These are phyloP conservation scores for Geotrichum bryndzae DNA, from an alignment of 1,139 yeast species.

Conservation along the genomic window DNA sequence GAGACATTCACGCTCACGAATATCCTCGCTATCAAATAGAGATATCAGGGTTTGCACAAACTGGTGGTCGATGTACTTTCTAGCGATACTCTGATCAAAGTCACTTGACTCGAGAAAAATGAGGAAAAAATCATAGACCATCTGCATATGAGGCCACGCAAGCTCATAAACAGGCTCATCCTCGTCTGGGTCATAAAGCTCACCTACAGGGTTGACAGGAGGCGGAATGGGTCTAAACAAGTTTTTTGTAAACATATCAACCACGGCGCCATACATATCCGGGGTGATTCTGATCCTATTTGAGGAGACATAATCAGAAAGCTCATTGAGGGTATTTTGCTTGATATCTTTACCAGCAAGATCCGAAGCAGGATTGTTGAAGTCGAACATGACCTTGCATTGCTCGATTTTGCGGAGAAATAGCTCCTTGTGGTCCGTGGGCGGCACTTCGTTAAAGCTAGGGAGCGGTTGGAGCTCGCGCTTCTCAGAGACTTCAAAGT, in stretches of 20 bases:
- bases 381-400: constrained; percentile 91
- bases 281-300: constrained; percentile 76
- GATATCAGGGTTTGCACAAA: constrained; percentile 78
- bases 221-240: constrained; percentile 96
- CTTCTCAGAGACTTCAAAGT: constrained; percentile 73
- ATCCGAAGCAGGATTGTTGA: constrained; percentile 87
- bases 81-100: constrained; percentile 88
- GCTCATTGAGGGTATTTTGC: constrained; percentile 76
- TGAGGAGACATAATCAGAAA: constrained; percentile 80
- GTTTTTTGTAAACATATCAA: constrained; percentile 82
- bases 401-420: constrained; percentile 88
- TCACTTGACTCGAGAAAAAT: constrained; percentile 93
- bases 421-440: constrained; percentile 75
- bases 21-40: constrained; percentile 93
- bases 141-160: constrained; percentile 99
- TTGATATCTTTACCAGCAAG: constrained; percentile 90
- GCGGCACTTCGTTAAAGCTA: constrained; percentile 81
- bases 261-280: constrained; percentile 83
- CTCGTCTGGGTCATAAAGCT: constrained; percentile 94
- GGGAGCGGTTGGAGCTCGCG: constrained; percentile 80
- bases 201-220: constrained; percentile 96
- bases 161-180: constrained; percentile 96
- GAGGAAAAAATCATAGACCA: constrained; percentile 88
- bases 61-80: constrained; percentile 86
- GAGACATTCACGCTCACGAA: constrained; percentile 89